Percentiles rank a stretch among this genome's conserved stretches.
Conservation (phyloP, 2,329 filamentous ascomycete species). For the Sporothrix humicola region DNA sequence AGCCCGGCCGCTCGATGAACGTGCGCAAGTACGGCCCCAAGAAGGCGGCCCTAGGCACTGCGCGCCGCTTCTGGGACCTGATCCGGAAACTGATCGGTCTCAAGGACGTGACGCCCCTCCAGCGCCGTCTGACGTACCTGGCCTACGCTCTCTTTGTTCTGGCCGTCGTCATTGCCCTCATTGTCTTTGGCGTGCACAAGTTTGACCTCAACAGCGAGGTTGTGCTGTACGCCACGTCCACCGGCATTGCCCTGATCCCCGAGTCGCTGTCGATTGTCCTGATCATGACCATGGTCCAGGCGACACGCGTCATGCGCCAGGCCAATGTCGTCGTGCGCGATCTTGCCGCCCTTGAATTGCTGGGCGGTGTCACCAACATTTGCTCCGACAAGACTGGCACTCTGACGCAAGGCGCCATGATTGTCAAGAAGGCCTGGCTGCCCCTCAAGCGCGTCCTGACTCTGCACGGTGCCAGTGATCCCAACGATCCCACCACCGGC, state of each 20-base stretch:
- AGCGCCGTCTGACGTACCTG: conserved; percentile 84
- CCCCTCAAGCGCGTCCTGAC: conserved; percentile 62
- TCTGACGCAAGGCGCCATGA: conserved; percentile 71
- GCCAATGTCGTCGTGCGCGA: conserved; percentile 70
- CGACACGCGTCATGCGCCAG: conserved; percentile 68
- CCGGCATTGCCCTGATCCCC: conserved; percentile 68
- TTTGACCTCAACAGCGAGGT: conserved; percentile 62
- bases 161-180: conserved; percentile 65
- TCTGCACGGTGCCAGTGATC: conserved; percentile 65
- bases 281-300: conserved; percentile 73
- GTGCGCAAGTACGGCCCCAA: conserved; percentile 50
- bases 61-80: conserved; percentile 50
- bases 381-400: conserved; percentile 78
- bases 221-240: conserved; percentile 65
- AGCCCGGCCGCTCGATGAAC: conserved; percentile 54
- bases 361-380: conserved; percentile 74
- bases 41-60: conserved; percentile 49
- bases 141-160: conserved; percentile 79
- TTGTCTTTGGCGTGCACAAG: conserved; percentile 65
- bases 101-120: conserved; percentile 76
- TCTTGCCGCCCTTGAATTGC: conserved; percentile 69
- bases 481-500: conserved; percentile 66
- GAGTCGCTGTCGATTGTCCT: conserved; percentile 72
- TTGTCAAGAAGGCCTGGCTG: conserved; percentile 70
- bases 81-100: conserved; percentile 61